Evolutionary conservation across 2,329 filamentous ascomycete genomes (phyloP).

Genomic region (Passalora sequoiae): DNA sequence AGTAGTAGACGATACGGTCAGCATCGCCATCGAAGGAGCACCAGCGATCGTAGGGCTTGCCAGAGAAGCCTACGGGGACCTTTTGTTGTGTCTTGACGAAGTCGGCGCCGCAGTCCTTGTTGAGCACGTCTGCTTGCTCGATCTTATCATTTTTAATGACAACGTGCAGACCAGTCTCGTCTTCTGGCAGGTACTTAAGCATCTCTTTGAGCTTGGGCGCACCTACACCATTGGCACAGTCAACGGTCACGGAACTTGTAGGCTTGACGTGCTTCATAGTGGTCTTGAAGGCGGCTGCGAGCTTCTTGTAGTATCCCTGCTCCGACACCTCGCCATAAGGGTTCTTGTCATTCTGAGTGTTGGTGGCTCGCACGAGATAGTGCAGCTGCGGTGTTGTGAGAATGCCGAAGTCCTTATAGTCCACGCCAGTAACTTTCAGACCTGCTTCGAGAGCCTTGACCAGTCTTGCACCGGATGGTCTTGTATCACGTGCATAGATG

Average conservation of each 20-base stretch:
- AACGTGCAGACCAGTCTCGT: conserved; percentile 64
- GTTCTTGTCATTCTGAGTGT: conserved; percentile 81
- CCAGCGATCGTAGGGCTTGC: conserved; percentile 68
- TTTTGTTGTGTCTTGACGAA: conserved; percentile 96
- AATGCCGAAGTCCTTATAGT: conserved; percentile 79
- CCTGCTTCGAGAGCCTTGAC: conserved; percentile 74
- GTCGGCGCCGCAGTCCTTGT: conserved; percentile 88
- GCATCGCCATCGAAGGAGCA: conserved; percentile 94
- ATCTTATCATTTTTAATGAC: conserved; percentile 91
- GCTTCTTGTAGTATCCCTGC: conserved; percentile 90
- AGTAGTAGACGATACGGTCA: conserved; percentile 94
- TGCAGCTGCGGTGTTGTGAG: conserved; percentile 97
- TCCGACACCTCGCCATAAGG: conserved; percentile 87
- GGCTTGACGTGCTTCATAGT: conserved; percentile 74
- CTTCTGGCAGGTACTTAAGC: conserved; percentile 71
- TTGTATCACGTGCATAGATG: conserved; percentile 86
- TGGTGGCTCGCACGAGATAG: conserved; percentile 90
- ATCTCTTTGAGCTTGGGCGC: conserved; percentile 84
- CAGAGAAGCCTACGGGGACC: conserved; percentile 76
- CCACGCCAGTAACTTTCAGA: conserved; percentile 67
- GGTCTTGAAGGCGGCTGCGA: conserved; percentile 74
- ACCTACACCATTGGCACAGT: conserved; percentile 95
- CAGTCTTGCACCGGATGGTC: conserved; percentile 81
- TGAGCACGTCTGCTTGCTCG: conserved; percentile 80
- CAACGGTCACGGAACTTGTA: conserved; percentile 71